These are phyloP conservation scores for Eutypa lata DNA, from an alignment of 2,329 filamentous ascomycete species.

Conservation along the genomic window DNA sequence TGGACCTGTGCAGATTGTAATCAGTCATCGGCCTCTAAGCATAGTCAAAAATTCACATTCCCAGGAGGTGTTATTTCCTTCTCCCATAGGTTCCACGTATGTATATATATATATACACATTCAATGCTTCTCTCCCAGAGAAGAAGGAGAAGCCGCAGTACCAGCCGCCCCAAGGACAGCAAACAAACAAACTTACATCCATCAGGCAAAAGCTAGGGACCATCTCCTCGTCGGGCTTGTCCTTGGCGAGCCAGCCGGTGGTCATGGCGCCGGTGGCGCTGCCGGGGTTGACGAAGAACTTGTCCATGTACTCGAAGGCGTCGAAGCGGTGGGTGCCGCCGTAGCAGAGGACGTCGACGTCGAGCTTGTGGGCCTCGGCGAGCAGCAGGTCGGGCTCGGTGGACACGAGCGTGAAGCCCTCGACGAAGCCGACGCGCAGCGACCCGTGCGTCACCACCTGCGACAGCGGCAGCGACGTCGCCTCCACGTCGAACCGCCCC, in stretches of 20 bases:
- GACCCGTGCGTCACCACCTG: conserved; percentile 65
- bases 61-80: not conserved
- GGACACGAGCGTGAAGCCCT: conserved; percentile 66
- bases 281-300: conserved; percentile 69
- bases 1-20: conserved; percentile 62
- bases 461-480: conserved; percentile 61
- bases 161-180: too few species aligned
- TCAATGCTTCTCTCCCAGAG: not conserved
- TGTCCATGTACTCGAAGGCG: conserved; percentile 71
- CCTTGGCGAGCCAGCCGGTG: conserved; percentile 50
- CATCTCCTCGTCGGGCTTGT: conserved; percentile 61
- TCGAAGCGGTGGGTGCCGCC: conserved; percentile 67
- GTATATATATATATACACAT: too few species aligned
- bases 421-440: conserved; percentile 64
- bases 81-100: not conserved
- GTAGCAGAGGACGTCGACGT: conserved; percentile 68
- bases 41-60: conserved; percentile 16
- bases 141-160: too few species aligned
- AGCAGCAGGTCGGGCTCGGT: conserved; percentile 64
- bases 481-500: conserved; percentile 65
- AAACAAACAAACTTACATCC: conserved; percentile 92
- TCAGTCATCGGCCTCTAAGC: conserved; percentile 4
- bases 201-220: conserved; percentile 93
- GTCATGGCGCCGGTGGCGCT: conserved; percentile 63
- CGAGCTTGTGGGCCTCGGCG: conserved; percentile 65